Conservation (phyloP, 1,284 basidiomycete species). For the Cutaneotrichosporon cavernicola region DNA sequence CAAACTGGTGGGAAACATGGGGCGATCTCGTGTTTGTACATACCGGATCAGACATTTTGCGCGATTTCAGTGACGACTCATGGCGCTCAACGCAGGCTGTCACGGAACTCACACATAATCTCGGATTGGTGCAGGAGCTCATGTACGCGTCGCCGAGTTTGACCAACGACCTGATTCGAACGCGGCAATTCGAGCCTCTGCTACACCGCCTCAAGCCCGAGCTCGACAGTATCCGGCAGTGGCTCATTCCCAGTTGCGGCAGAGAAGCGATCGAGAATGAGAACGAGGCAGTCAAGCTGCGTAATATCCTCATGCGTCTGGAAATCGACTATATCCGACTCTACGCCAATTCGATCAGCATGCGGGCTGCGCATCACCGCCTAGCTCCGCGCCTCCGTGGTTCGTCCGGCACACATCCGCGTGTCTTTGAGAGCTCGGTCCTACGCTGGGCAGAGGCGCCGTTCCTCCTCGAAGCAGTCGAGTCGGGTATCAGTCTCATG, state of each 20-base stretch:
- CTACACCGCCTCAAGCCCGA: constrained; percentile 30
- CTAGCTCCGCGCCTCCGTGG: constrained; percentile 1
- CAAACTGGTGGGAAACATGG: constrained; percentile 27
- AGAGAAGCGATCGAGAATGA: neutral
- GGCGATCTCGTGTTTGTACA: constrained; percentile 8
- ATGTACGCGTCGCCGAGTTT: constrained; percentile 25
- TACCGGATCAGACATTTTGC: neutral
- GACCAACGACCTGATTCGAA: constrained; percentile 27
- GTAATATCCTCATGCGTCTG: constrained; percentile 24
- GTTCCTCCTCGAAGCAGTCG: constrained; percentile 15
- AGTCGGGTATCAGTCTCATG: constrained; percentile 9
- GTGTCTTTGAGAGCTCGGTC: neutral
- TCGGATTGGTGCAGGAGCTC: constrained; percentile 17
- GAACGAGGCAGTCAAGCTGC: constrained; percentile 14
- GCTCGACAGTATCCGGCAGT: constrained; percentile 24
- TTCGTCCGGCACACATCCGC: neutral
- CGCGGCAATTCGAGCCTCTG: constrained; percentile 26
- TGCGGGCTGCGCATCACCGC: constrained; percentile 24
- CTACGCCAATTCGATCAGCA: constrained; percentile 29
- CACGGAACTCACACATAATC: constrained; percentile 12
- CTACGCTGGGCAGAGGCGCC: constrained; percentile 17
- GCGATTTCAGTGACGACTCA: neutral
- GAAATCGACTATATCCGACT: constrained; percentile 30
- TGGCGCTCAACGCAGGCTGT: constrained; percentile 8
- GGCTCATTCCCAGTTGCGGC: constrained; percentile 9